Conservation (phyloP, 306 rosid genomes). For the Prinsepia uniflora region DNA sequence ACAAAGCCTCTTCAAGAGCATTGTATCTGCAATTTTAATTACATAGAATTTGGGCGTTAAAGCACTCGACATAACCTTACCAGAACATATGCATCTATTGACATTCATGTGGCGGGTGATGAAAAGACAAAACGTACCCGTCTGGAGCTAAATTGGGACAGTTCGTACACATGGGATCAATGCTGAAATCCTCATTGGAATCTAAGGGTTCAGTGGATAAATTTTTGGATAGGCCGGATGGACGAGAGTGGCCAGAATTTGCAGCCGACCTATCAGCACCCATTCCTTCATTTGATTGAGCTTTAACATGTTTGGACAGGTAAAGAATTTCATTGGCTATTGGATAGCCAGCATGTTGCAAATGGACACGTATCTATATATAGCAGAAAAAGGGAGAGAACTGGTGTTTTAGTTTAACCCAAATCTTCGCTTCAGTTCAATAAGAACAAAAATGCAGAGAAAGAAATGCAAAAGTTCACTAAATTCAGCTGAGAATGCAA, state of each 20-base stretch:
- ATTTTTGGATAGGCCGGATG: slow-evolving; percentile 32
- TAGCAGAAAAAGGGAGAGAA: slow-evolving; percentile 5
- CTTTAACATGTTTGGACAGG: slow-evolving; percentile 45
- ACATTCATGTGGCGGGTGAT: background rate
- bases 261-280: slow-evolving; percentile 59
- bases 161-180: slow-evolving; percentile 86
- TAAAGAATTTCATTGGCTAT: slow-evolving; percentile 82
- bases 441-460: background rate
- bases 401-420: background rate
- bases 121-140: slow-evolving; percentile 45
- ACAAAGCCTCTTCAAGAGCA: slow-evolving; percentile 60
- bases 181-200: slow-evolving; percentile 43
- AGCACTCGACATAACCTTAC: background rate
- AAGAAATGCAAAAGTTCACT: background rate
- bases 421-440: background rate
- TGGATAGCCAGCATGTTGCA: slow-evolving; percentile 71
- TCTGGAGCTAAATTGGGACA: slow-evolving; percentile 83
- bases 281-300: slow-evolving; percentile 39
- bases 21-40: slow-evolving; percentile 50
- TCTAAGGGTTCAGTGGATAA: slow-evolving; percentile 34
- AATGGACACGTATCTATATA: slow-evolving; percentile 79
- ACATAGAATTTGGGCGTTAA: too few relatives aligned
- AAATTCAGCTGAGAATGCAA: background rate
- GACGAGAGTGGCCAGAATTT: slow-evolving; percentile 31
- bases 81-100: background rate